Evolutionary conservation across 2,329 filamentous ascomycete genomes (phyloP).

Genomic region (Hymenoscyphus infarciens): DNA sequence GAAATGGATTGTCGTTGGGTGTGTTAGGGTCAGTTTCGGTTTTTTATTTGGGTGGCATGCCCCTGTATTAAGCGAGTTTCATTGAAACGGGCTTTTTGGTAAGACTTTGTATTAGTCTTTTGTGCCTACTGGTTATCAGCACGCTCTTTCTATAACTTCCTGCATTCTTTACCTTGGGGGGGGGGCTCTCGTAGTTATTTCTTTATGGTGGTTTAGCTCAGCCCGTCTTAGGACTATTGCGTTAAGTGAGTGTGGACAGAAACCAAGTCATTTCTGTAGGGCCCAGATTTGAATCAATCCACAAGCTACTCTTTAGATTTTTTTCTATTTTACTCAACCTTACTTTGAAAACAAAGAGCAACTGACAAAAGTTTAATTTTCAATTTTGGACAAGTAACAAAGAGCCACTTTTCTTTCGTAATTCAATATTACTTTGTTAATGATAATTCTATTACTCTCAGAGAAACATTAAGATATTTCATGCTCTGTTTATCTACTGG

Average conservation of each 20-base stretch:
- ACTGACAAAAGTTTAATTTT: neutral
- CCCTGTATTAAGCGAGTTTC: neutral
- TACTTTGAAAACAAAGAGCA: neutral
- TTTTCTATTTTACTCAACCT: neutral
- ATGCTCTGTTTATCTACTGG: no score
- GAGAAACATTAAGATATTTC: neutral
- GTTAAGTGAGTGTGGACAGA: no score
- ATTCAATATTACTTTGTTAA: neutral
- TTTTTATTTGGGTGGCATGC: neutral
- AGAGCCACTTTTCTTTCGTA: neutral
- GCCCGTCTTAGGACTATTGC: no score
- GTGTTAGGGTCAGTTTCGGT: neutral
- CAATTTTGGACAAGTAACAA: neutral
- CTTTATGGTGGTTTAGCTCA: no score
- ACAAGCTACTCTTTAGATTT: no score
- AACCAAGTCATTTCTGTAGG: no score
- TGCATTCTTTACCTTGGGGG: no score
- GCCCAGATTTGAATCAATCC: no score
- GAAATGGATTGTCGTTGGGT: neutral
- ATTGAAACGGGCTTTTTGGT: neutral
- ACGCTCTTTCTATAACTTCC: no score
- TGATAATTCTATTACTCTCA: neutral
- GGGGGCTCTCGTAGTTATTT: no score
- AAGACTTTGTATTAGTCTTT: neutral
- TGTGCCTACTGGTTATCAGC: no score